Evolutionary conservation across 2,329 filamentous ascomycete genomes (phyloP).

Genomic region (Phyllosticta paracitricarpa): DNA sequence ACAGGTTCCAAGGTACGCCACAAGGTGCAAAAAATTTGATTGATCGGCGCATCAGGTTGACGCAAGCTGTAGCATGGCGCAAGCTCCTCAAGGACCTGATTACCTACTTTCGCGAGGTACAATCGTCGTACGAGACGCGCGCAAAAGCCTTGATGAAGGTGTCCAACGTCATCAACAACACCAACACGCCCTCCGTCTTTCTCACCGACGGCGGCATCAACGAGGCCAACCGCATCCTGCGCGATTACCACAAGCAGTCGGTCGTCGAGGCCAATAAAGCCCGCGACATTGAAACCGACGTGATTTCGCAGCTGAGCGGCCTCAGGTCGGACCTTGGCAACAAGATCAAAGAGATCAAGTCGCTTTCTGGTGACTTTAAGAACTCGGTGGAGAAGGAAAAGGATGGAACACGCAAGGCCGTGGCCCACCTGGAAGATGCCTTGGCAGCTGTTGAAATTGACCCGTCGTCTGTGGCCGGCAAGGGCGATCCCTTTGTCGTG

Average conservation of each 20-base stretch:
- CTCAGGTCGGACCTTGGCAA: conserved; percentile 80
- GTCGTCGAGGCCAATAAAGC: conserved; percentile 79
- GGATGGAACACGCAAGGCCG: conserved; percentile 68
- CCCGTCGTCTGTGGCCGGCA: conserved; percentile 63
- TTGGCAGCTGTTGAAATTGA: conserved; percentile 73
- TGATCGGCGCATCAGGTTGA: not conserved
- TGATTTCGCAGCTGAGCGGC: conserved; percentile 77
- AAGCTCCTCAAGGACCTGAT: conserved; percentile 93
- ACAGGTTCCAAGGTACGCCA: conserved; percentile 71
- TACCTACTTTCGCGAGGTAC: conserved; percentile 84
- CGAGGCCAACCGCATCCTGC: conserved; percentile 72
- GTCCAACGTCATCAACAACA: conserved; percentile 75
- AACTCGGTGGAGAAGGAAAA: conserved; percentile 95
- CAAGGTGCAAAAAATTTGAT: not conserved
- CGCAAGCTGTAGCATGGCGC: conserved; percentile 61
- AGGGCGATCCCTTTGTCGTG: conserved; percentile 85
- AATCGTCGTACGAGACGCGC: conserved; percentile 76
- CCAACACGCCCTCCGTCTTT: conserved; percentile 63
- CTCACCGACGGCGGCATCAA: conserved; percentile 73
- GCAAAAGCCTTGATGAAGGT: conserved; percentile 76
- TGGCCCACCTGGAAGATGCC: conserved; percentile 71
- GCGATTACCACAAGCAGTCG: conserved; percentile 72
- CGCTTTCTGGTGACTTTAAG: conserved; percentile 87
- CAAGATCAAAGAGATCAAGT: conserved; percentile 98
- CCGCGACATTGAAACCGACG: conserved; percentile 80